Base-by-base conservation (phyloP, 2,329 filamentous ascomycete species). In the Drechslera avenae region DNA sequence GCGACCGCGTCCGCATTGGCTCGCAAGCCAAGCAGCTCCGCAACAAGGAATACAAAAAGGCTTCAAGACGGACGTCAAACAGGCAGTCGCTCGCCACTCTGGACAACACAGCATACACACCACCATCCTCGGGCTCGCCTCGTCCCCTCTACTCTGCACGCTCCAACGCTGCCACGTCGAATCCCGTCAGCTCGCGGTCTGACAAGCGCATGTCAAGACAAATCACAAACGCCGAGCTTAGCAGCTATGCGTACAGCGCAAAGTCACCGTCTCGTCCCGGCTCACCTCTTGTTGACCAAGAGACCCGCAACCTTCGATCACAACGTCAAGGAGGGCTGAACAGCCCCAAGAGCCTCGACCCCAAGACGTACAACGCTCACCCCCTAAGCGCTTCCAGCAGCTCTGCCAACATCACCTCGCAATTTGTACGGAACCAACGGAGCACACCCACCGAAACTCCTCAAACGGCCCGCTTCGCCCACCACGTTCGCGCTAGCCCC, bases 81-180 rank as follows among this genome's bases (percentile, higher is more conserved):
- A 84, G 93, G 90, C 89, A 96, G 72, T 95, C 92, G 12, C 86
- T 96, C 53, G 90, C 88, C 39, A 85, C 85, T 1, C 83, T 96
- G 16, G 91, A 96, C 70, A 82, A 76, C 76, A 76, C 81, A n/a
- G 75, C 78, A 19, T 82, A 81, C 61, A 84, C 82, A 7, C 81
- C 84, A 44, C 79, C 86, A 32, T 84, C 88, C 28, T 83, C 85
- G 23, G 81, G 83, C 56, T 87, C 87, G 34, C 82, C 89, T 30
- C 81, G 87, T 32, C 82, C 83, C 13, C 75, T 84, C 18, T 83
- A 82, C 60, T 81, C 84, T 12, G 73, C 75, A n/a, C 74, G 77
- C 36, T 67, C 59, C 62, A 72, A 75, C 73, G 68, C 76, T 75
- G 68, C 76, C 75, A 53, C 39, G 2, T 51, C 48, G 16, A 51